Evolutionary conservation across 2,329 filamentous ascomycete genomes (phyloP), one percentile per base, ranked within the genome.

Genomic region (Arthroderma uncinatum): DNA sequence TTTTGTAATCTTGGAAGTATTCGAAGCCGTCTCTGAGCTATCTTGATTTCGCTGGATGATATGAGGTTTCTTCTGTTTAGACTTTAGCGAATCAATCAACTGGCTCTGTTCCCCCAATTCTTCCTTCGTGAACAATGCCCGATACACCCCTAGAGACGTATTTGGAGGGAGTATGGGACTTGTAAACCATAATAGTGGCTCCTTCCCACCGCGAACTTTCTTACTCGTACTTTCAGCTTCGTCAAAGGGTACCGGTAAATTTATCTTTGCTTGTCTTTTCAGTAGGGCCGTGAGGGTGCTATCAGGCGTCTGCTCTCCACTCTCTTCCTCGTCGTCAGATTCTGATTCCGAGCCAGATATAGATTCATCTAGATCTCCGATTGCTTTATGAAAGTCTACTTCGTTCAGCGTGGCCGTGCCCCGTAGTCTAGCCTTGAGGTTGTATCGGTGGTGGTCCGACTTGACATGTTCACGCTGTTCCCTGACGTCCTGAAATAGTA

Each of bases 401-500:
- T 98, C 93, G 1, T 82, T 82, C 1, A 96, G 85, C 0, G 87
- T 73, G 8, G 79, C 79, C 58, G 79, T 78, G 0, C 88, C 88
- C 50, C 89, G 83, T 57, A 95, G 75, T 75, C 89, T 95, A 68
- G 92, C 87, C 73, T 95, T 97, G 60, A 97, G 74, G 69, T 98
- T 98, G 74, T 96, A 98, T 62, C 86, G 82, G 70, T 98, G 93
- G 53, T 94, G 78, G 67, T 98, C 93, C 8, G 92, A 95, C 65
- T 88, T 87, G 58, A 89, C 83, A 72, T 98, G 93, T 59, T 82
- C 80, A 60, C 89, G 82, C 68, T 97, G 92, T 60, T 97, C 92
- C 60, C 83, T 78, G 6, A 95, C 79, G 8, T 79, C 85, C 33
- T 78, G 67, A 65, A 94, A 95, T 4, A 79, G 76, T 37, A 90